Conservation (phyloP, 495 filamentous ascomycete genomes). For the Xylaria acuta region DNA sequence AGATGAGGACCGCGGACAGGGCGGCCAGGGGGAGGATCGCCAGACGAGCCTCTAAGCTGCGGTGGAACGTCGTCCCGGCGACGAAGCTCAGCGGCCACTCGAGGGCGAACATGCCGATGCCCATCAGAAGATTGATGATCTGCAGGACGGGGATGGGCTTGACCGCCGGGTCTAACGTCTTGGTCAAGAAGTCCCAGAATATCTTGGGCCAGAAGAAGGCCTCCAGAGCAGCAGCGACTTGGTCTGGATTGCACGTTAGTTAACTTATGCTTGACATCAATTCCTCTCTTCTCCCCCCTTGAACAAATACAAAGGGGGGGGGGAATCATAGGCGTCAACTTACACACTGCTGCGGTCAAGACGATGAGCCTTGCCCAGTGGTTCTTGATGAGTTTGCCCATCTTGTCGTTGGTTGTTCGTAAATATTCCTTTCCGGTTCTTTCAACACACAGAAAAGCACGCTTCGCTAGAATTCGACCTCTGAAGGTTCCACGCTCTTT, state of each 20-base stretch:
- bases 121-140: constrained; percentile 92
- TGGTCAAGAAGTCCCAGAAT: constrained; percentile 96
- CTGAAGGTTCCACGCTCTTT: constrained; percentile 34
- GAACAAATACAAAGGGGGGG: neutral
- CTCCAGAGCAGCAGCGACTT: constrained; percentile 82
- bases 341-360: constrained; percentile 84
- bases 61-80: constrained; percentile 75
- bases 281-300: neutral
- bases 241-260: constrained; percentile 64
- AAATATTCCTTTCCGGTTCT: constrained; percentile 10
- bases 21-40: constrained; percentile 81
- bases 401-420: constrained; percentile 49
- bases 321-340: constrained; percentile 40
- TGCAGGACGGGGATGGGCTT: constrained; percentile 89
- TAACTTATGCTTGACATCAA: neutral
- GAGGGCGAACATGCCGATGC: constrained; percentile 78
- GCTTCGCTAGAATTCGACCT: constrained; percentile 18
- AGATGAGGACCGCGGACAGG: constrained; percentile 77
- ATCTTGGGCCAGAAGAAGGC: constrained; percentile 99
- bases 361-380: constrained; percentile 95
- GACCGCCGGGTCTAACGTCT: constrained; percentile 85
- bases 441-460: constrained; percentile 12
- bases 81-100: constrained; percentile 84
- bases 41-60: constrained; percentile 85
- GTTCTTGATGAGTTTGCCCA: constrained; percentile 99